A percentile compares a stretch with the other conserved stretches of the same genome.
phyloP scores from a whole-genome alignment of 345 rosid genomes.

The Theobroma cacao region DNA sequence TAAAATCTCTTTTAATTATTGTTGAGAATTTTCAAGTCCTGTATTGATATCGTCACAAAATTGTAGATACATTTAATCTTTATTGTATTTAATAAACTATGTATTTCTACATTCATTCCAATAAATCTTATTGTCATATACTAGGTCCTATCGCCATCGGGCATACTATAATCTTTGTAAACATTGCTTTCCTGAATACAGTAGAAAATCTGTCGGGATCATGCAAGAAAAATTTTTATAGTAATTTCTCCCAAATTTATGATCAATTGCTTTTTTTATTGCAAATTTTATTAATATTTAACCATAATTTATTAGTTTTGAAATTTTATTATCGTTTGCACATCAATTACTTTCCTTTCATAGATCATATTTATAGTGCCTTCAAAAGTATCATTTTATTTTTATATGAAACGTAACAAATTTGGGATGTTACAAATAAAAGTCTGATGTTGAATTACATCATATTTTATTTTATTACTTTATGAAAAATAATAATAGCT shows the following conservation, averaged over 20 bases:
- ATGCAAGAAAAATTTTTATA: neutral
- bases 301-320: neutral
- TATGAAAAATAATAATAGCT: too few relatives aligned
- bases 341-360: neutral
- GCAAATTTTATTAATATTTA: neutral
- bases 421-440: neutral
- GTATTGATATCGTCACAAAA: too few relatives aligned
- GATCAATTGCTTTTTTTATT: neutral
- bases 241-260: neutral
- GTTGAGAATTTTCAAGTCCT: too few relatives aligned
- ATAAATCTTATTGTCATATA: neutral
- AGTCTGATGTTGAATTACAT: neutral
- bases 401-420: neutral
- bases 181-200: neutral
- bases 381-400: neutral
- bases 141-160: neutral
- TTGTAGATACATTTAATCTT: too few relatives aligned
- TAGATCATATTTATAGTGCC: neutral
- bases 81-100: too few relatives aligned
- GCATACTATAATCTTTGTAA: neutral
- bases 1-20: too few relatives aligned
- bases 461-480: neutral
- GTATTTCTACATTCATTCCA: neutral
- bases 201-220: neutral
- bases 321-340: neutral